These are phyloP conservation scores for Mycosarcoma maydis DNA, from an alignment of 1,284 basidiomycete genomes.

Conservation along the genomic window DNA sequence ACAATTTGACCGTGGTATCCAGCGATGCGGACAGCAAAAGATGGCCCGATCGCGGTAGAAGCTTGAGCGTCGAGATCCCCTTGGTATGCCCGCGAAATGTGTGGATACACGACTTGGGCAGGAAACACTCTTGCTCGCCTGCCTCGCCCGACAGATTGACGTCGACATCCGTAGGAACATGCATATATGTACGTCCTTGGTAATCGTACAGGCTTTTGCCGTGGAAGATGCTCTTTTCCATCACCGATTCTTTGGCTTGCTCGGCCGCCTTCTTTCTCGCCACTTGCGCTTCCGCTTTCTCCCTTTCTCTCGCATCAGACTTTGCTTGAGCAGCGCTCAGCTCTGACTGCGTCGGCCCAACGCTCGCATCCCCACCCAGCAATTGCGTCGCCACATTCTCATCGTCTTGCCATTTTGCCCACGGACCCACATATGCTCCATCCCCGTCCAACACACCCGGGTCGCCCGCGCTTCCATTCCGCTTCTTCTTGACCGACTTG, in stretches of 20 bases:
- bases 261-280: constrained; percentile 73
- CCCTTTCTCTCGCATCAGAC: constrained; percentile 73
- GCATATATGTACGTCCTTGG: constrained; percentile 98
- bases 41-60: constrained; percentile 93
- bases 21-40: constrained; percentile 91
- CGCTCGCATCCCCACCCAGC: constrained; percentile 51
- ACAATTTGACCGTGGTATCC: constrained; percentile 99
- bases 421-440: constrained; percentile 87
- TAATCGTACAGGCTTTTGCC: constrained; percentile 97
- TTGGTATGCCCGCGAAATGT: constrained; percentile 98
- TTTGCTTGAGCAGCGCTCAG: constrained; percentile 74
- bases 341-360: constrained; percentile 72
- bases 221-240: constrained; percentile 94
- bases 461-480: constrained; percentile 74
- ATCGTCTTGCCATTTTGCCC: constrained; percentile 92
- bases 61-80: constrained; percentile 89
- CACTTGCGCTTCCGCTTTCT: constrained; percentile 69
- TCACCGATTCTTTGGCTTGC: constrained; percentile 80
- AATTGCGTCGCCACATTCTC: constrained; percentile 69
- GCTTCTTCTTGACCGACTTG: constrained; percentile 47
- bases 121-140: constrained; percentile 87
- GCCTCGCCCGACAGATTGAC: constrained; percentile 79
- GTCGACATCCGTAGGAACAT: constrained; percentile 76
- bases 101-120: constrained; percentile 94
- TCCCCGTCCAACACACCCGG: constrained; percentile 73